Conservation (phyloP, 441 rosid species). For the Mallotus repandus region DNA sequence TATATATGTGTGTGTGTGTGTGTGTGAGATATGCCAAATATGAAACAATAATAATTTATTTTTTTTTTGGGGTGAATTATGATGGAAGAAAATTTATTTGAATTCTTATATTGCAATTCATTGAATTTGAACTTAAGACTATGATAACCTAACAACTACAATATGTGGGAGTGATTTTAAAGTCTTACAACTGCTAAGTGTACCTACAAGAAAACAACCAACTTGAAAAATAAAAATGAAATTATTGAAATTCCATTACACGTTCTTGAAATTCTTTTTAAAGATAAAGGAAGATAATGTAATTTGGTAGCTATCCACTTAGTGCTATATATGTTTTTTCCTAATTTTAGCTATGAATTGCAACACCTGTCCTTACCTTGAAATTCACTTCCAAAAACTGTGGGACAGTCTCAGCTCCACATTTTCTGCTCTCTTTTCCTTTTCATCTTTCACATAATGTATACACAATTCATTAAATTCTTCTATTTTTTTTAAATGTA, state of each 20-base stretch:
- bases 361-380: neutral
- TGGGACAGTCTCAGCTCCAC: neutral
- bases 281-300: neutral
- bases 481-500: no score
- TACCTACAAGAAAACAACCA: neutral
- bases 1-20: no score
- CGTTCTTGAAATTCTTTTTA: no score
- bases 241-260: no score
- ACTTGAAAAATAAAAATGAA: neutral
- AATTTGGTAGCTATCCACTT: neutral
- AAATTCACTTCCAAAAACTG: conserved; percentile 1
- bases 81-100: no score
- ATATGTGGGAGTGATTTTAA: neutral
- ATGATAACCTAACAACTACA: neutral
- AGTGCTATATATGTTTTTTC: no score
- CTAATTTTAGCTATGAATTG: no score
- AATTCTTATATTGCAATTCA: no score
- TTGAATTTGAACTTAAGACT: neutral
- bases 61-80: no score
- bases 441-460: neutral
- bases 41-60: no score
- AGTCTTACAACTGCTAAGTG: neutral
- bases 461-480: no score
- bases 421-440: neutral
- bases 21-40: no score